Evolutionary conservation across 495 filamentous ascomycete genomes (phyloP), one percentile per base, ranked within the genome.

Genomic region (Neurospora hispaniola): DNA sequence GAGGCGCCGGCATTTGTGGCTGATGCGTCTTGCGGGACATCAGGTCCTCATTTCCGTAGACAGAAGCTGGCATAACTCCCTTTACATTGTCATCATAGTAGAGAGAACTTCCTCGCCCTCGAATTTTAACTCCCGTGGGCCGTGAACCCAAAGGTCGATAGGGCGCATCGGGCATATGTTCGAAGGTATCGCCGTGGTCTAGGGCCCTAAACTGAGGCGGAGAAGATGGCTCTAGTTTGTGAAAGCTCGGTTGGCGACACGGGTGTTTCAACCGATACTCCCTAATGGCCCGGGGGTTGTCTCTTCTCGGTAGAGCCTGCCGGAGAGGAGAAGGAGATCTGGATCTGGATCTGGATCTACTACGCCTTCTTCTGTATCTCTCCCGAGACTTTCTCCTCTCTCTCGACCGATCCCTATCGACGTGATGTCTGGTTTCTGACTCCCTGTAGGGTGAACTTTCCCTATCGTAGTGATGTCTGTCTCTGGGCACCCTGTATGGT

Each of bases 371-470:
- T 66, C 54, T 35, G 27, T 66, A 18, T 66, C 54, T 66, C 12
- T 59, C 48, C 20, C 48, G 23, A 59, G 48, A 27, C 48, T 39
- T 39, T 18, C 20, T 70, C 69, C 69, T 70, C 70, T 43, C 70
- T 38, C 70, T 71, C 20, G n/a, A 35, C 27, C 39, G 35, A 66
- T 66, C 54, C 38, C 59, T 72, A 31, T 31, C 35, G 44, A 35
- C 3, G 35, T 27, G 41, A 18, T 27, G 1, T 35, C 5, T 20
- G 31, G 66, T 20, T 35, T 38, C n/a, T 4, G 41, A 43, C 38
- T 75, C 71, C 42, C 82, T 62, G 31, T 62, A 62, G 54, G 23
- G 54, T 23, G 54, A 31, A 27, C 23, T 31, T 23, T 31, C 54
- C 23, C 54, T 66, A 35, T 66, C 14, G 54, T 35, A 66, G 54